Evolutionary conservation across 1,139 yeast species (phyloP).

Genomic region (Torulaspora pretoriensis): DNA sequence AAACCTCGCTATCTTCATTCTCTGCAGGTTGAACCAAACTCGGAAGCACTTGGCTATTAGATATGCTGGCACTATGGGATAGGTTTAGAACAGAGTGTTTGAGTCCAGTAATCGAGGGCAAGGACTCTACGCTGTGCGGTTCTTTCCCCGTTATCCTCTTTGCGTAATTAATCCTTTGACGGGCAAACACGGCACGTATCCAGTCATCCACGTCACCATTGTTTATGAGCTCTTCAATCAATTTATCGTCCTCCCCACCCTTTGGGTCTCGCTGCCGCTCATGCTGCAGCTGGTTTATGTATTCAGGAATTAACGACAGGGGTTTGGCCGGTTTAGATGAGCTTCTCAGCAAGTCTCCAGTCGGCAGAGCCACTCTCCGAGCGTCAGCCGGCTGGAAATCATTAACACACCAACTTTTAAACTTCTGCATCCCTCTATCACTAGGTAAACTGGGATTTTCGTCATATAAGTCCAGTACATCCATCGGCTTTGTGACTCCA

Average conservation of each 20-base stretch:
- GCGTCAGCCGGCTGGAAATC: slow-evolving; percentile 41
- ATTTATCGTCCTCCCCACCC: slow-evolving; percentile 20
- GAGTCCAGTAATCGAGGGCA: slow-evolving; percentile 32
- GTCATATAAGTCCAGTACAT: slow-evolving; percentile 41
- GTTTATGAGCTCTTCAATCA: slow-evolving; percentile 32
- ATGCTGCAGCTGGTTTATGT: slow-evolving; percentile 30
- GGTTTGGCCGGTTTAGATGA: slow-evolving; percentile 20
- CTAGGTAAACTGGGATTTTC: slow-evolving; percentile 38
- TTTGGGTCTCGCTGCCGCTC: slow-evolving; percentile 17
- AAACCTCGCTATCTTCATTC: slow-evolving; percentile 8
- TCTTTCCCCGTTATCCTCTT: slow-evolving; percentile 22
- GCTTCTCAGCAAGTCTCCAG: slow-evolving; percentile 30
- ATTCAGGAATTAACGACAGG: slow-evolving; percentile 34
- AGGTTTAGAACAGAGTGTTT: slow-evolving; percentile 24
- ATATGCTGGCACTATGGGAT: slow-evolving; percentile 1
- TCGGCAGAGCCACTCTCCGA: slow-evolving; percentile 39
- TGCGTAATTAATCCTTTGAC: slow-evolving; percentile 27
- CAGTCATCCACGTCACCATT: slow-evolving; percentile 35
- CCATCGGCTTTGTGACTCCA: slow-evolving; percentile 51
- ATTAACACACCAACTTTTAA: slow-evolving; percentile 47
- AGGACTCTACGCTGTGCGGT: slow-evolving; percentile 18
- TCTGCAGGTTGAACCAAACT: slow-evolving; percentile 10
- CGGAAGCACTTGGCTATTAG: slow-evolving; percentile 24
- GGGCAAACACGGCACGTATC: slow-evolving; percentile 28
- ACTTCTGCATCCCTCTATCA: slow-evolving; percentile 42